Conservation (phyloP, 345 rosid genomes). For the Pistacia integerrima region DNA sequence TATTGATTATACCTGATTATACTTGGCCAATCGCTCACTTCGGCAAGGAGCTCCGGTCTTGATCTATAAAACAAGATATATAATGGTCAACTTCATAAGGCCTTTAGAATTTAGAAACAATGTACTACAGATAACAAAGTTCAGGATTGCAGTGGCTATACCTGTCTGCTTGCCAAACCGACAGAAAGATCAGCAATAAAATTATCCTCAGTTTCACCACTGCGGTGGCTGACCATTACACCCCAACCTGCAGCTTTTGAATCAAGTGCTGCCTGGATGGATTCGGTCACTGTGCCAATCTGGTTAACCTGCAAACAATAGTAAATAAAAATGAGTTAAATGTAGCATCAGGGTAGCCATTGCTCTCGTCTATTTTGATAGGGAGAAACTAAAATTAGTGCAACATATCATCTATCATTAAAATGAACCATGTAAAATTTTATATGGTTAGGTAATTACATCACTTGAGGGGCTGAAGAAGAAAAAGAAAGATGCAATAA, state of each 20-base stretch:
- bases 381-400: neutral
- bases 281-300: constrained; percentile 94
- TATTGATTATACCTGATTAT: constrained; percentile 73
- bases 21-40: constrained; percentile 94
- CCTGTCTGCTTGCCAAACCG: constrained; percentile 98
- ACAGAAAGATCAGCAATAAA: constrained; percentile 96
- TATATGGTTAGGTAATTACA: neutral
- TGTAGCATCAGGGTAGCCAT: neutral
- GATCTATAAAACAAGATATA: constrained; percentile 53
- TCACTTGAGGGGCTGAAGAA: neutral
- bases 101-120: neutral
- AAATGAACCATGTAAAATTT: neutral
- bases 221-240: constrained; percentile 96
- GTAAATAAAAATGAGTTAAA: constrained; percentile 9
- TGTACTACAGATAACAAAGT: constrained; percentile 12
- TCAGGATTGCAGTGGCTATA: constrained; percentile 26
- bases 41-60: constrained; percentile 99
- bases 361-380: neutral
- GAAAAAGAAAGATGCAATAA: neutral
- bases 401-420: neutral
- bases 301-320: constrained; percentile 77
- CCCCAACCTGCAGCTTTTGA: constrained; percentile 99
- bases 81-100: constrained; percentile 6
- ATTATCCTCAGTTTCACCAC: constrained; percentile 98
- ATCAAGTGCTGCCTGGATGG: constrained; percentile 93